phyloP scores from a whole-genome alignment of 2,329 filamentous ascomycete species.

The Ophiosphaerella herpotricha region DNA sequence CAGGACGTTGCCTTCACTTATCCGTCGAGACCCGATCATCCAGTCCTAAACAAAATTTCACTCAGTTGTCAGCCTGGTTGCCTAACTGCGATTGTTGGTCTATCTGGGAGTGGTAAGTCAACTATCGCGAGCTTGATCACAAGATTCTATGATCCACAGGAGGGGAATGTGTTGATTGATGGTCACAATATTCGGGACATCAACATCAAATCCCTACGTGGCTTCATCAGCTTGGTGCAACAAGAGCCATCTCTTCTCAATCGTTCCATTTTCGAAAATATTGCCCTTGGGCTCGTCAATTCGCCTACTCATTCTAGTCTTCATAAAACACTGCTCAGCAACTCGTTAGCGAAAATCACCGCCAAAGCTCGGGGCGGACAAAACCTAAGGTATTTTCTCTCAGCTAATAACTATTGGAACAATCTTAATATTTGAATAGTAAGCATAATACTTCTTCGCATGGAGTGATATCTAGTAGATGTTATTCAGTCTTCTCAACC shows the following conservation, averaged over 20 bases:
- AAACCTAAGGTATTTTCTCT: conserved; percentile 44
- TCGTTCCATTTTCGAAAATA: conserved; percentile 59
- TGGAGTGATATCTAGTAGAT: no score
- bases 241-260: conserved; percentile 59
- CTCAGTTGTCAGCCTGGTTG: conserved; percentile 45
- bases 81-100: conserved; percentile 50
- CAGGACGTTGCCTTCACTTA: conserved; percentile 49
- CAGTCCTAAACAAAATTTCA: conserved; percentile 45
- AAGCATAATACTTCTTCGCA: neutral
- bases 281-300: conserved; percentile 56
- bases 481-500: no score
- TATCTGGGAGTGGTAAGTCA: conserved; percentile 50
- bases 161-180: conserved; percentile 62
- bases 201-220: conserved; percentile 44
- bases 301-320: conserved; percentile 48
- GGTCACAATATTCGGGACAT: conserved; percentile 53
- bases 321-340: conserved; percentile 54
- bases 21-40: conserved; percentile 46
- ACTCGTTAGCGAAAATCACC: conserved; percentile 57
- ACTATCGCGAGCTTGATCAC: conserved; percentile 47
- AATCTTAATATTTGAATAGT: neutral
- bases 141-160: conserved; percentile 48
- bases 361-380: conserved; percentile 58
- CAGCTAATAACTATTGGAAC: neutral
- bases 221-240: conserved; percentile 51